Conservation (phyloP, 2,329 filamentous ascomycete genomes). For the Venturia effusa region DNA sequence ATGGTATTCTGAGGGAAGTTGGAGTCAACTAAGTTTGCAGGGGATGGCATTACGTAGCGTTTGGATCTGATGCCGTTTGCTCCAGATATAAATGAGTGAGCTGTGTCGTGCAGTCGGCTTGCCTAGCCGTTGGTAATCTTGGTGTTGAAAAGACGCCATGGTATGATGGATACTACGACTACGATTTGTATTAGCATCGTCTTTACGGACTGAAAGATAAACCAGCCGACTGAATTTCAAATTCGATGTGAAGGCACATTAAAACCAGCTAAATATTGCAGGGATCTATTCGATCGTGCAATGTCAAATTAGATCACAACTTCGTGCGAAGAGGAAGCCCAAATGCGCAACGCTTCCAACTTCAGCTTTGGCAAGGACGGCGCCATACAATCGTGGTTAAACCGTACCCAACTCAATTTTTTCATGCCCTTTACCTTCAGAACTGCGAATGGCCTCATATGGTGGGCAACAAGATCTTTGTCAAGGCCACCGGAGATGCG, state of each 20-base stretch:
- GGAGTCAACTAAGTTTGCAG: not conserved
- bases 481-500: not conserved
- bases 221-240: too few relatives aligned
- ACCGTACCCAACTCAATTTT: not conserved
- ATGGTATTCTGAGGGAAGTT: not conserved
- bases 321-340: not conserved
- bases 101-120: too few relatives aligned
- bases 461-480: not conserved
- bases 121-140: not conserved
- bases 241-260: too few relatives aligned
- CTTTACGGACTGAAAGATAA: too few relatives aligned
- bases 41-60: not conserved
- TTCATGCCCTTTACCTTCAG: not conserved
- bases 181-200: too few relatives aligned
- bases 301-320: too few relatives aligned
- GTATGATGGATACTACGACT: not conserved
- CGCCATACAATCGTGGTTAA: not conserved
- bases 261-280: too few relatives aligned
- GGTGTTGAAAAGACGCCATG: not conserved
- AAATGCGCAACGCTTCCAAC: not conserved
- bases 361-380: not conserved
- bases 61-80: not conserved
- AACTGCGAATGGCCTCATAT: not conserved
- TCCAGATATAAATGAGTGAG: too few relatives aligned
- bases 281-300: too few relatives aligned